These are phyloP conservation scores for Rossbeevera mucosa DNA, from an alignment of 768 basidiomycete genomes.

Conservation along the genomic window DNA sequence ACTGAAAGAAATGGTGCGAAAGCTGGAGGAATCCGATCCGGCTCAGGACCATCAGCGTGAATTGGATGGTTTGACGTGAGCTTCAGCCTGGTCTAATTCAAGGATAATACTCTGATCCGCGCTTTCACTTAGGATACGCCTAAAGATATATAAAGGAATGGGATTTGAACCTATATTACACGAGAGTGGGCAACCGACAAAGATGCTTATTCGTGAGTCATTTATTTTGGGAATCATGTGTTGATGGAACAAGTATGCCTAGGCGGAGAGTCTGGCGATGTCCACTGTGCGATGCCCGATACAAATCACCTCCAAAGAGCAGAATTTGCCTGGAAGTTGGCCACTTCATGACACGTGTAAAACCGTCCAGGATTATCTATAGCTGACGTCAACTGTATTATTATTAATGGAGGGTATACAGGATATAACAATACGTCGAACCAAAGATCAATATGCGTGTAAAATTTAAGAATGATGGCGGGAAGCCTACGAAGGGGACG, in stretches of 20 bases:
- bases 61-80: constrained; percentile 66
- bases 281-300: constrained; percentile 33
- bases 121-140: constrained; percentile 46
- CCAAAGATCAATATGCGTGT: background rate
- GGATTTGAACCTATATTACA: constrained; percentile 67
- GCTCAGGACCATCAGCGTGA: constrained; percentile 67
- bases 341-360: constrained; percentile 25
- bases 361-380: background rate
- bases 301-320: constrained; percentile 27
- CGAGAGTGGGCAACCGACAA: constrained; percentile 45
- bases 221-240: background rate
- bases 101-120: constrained; percentile 1
- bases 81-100: background rate
- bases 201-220: constrained; percentile 67
- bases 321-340: constrained; percentile 34
- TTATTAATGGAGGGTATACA: constrained; percentile 2
- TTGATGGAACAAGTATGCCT: constrained; percentile 1
- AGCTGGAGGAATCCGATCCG: constrained; percentile 65
- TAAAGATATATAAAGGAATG: constrained; percentile 64
- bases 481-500: constrained; percentile 7
- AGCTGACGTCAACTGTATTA: background rate
- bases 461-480: constrained; percentile 7
- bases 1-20: constrained; percentile 59
- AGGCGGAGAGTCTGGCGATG: constrained; percentile 46
- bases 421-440: constrained; percentile 7